Conservation (phyloP, 768 basidiomycete species). For the Leccinum boreale region DNA sequence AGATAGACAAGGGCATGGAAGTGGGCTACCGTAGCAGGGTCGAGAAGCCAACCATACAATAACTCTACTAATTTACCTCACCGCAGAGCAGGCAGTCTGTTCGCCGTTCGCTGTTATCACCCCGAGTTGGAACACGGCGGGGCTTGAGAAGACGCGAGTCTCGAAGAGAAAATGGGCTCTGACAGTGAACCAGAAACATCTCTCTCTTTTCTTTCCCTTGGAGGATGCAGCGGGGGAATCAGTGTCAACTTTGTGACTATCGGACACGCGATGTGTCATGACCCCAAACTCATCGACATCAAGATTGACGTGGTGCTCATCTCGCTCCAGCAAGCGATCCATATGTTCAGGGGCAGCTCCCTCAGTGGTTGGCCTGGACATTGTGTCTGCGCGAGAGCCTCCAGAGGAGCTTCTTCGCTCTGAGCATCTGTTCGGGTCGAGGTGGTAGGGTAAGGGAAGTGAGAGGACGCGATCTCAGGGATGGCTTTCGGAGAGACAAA, state of each 20-base stretch:
- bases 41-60: no score
- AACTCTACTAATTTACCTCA: slow-evolving; percentile 28
- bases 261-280: slow-evolving; percentile 26
- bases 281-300: slow-evolving; percentile 26
- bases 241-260: slow-evolving; percentile 20
- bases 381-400: slow-evolving; percentile 20
- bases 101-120: slow-evolving; percentile 53
- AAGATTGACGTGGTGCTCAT: slow-evolving; percentile 27
- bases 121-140: slow-evolving; percentile 11
- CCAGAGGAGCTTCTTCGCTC: slow-evolving; percentile 26
- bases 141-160: slow-evolving; percentile 42
- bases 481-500: slow-evolving; percentile 28
- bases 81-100: slow-evolving; percentile 69
- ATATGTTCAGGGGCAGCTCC: slow-evolving; percentile 16
- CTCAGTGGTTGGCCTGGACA: slow-evolving; percentile 9
- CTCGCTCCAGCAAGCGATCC: slow-evolving; percentile 18
- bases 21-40: no score
- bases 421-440: slow-evolving; percentile 25
- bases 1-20: no score
- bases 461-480: slow-evolving; percentile 13
- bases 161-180: slow-evolving; percentile 58
- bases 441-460: slow-evolving; percentile 18
- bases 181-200: slow-evolving; percentile 50
- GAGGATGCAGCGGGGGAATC: slow-evolving; percentile 19
- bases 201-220: slow-evolving; percentile 39